Percentiles rank a stretch among this genome's conserved stretches.
These are phyloP conservation scores for Solioccasus polychromus DNA, from an alignment of 768 basidiomycete genomes.

Conservation along the genomic window DNA sequence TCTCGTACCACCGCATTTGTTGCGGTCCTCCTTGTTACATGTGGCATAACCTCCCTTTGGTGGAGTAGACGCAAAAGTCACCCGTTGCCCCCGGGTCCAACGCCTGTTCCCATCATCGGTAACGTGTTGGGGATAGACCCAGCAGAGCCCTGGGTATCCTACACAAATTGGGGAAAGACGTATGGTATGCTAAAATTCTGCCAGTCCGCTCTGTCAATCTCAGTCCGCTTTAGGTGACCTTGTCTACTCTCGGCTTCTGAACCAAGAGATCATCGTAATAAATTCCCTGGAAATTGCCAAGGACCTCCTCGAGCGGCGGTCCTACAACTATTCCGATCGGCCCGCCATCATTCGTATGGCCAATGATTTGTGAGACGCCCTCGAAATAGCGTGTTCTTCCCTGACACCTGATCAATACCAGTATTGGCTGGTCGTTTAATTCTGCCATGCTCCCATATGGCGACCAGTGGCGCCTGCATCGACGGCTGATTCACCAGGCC, in stretches of 20 bases:
- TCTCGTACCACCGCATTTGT: constrained; percentile 11
- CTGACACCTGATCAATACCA: not conserved
- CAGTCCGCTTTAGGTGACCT: constrained; percentile 30
- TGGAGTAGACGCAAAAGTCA: not conserved
- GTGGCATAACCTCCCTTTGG: constrained; percentile 8
- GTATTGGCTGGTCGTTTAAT: constrained; percentile 31
- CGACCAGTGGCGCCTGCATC: constrained; percentile 29
- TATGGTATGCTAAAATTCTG: constrained; percentile 29
- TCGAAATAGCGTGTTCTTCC: not conserved
- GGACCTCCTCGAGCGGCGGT: constrained; percentile 46
- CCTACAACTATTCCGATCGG: constrained; percentile 44
- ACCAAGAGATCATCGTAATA: constrained; percentile 37
- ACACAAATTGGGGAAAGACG: constrained; percentile 28
- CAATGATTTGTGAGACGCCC: constrained; percentile 26
- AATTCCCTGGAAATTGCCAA: constrained; percentile 38
- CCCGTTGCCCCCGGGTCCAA: constrained; percentile 51
- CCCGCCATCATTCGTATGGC: constrained; percentile 29
- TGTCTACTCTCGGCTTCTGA: constrained; percentile 36
- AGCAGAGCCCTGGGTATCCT: constrained; percentile 31
- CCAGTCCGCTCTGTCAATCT: not conserved
- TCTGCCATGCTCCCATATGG: constrained; percentile 27
- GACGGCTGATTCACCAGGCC: constrained; percentile 28
- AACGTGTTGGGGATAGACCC: constrained; percentile 28
- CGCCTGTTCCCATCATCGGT: constrained; percentile 37
- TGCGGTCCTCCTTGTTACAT: constrained; percentile 2